Conservation (phyloP, 257 asterid genomes). For the Ballota nigra region DNA sequence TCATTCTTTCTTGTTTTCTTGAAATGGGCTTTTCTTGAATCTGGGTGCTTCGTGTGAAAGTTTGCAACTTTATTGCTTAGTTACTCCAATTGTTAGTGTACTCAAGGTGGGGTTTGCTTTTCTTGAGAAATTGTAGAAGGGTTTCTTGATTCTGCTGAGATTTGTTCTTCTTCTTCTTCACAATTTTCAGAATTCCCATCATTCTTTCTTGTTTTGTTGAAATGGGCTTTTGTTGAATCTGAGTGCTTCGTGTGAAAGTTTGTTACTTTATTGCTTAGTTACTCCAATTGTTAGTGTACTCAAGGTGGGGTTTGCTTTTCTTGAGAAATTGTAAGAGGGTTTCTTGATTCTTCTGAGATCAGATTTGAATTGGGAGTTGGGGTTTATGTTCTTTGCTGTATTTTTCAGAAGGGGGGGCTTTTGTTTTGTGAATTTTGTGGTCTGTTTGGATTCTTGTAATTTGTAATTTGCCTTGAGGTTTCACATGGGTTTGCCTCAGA, state of each 20-base stretch:
- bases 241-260: constrained; percentile 33
- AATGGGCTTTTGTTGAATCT: constrained; percentile 34
- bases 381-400: not conserved
- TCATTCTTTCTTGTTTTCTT: constrained; percentile 24
- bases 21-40: no score
- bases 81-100: constrained; percentile 13
- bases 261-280: constrained; percentile 32
- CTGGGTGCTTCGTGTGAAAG: constrained; percentile 36
- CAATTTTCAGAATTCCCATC: constrained; percentile 20
- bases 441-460: constrained; percentile 23
- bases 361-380: constrained; percentile 30
- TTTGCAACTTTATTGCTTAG: constrained; percentile 31
- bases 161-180: no score
- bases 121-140: constrained; percentile 15
- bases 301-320: constrained; percentile 23
- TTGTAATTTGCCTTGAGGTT: constrained; percentile 8
- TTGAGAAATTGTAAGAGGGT: constrained; percentile 15
- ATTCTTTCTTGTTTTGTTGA: constrained; percentile 16
- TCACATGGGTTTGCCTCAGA: constrained; percentile 36
- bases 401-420: constrained; percentile 10
- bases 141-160: not conserved
- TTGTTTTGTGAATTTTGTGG: constrained; percentile 11
- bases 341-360: constrained; percentile 12
- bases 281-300: constrained; percentile 16
- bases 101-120: constrained; percentile 25